These are phyloP conservation scores for Lentinus tigrinus DNA, from an alignment of 768 basidiomycete species.

Conservation along the genomic window DNA sequence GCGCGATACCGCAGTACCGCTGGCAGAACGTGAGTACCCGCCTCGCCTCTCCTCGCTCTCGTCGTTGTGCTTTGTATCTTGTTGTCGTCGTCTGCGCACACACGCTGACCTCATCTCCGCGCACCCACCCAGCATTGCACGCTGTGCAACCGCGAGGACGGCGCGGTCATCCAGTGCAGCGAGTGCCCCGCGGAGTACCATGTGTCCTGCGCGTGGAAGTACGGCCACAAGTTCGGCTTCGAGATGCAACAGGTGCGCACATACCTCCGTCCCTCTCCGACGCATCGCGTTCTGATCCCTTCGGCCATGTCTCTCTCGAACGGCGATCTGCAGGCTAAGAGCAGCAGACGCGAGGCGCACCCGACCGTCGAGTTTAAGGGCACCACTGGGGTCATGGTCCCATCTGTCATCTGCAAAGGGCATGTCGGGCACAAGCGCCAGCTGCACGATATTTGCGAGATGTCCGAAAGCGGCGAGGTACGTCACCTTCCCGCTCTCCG, in stretches of 20 bases:
- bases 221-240: constrained; percentile 86
- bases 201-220: constrained; percentile 85
- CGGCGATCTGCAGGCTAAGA: constrained; percentile 58
- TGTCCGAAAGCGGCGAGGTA: constrained; percentile 81
- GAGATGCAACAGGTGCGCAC: constrained; percentile 78
- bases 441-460: constrained; percentile 83
- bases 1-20: constrained; percentile 63
- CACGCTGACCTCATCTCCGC: constrained; percentile 11
- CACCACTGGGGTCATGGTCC: constrained; percentile 74
- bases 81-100: too few species aligned
- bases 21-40: constrained; percentile 66
- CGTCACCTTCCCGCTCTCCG: constrained; percentile 22
- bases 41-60: not conserved
- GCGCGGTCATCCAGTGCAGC: constrained; percentile 80
- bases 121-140: constrained; percentile 58
- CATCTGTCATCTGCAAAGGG: constrained; percentile 76
- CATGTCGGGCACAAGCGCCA: constrained; percentile 62
- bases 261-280: not conserved
- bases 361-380: constrained; percentile 73
- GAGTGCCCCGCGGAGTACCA: constrained; percentile 85
- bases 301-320: not conserved
- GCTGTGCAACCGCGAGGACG: constrained; percentile 69
- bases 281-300: not conserved
- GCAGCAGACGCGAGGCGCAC: constrained; percentile 66
- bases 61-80: not conserved